These are phyloP conservation scores for Nectriaceae sp. DNA, from an alignment of 2,329 filamentous ascomycete genomes.

Conservation along the genomic window DNA sequence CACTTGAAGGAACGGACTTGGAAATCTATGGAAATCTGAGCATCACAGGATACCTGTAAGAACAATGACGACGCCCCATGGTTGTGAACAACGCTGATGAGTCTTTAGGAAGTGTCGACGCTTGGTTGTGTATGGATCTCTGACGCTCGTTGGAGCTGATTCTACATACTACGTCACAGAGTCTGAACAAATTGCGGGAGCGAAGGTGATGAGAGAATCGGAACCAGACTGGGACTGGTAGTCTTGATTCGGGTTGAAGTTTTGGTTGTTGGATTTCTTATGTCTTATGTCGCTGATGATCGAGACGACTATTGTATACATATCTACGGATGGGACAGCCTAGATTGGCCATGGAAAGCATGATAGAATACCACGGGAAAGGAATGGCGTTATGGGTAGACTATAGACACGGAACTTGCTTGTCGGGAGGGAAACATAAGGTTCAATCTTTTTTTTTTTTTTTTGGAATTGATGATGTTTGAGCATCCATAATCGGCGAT, in stretches of 20 bases:
- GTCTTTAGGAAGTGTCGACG: constrained; percentile 40
- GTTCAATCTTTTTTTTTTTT: too few relatives aligned
- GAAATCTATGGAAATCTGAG: constrained; percentile 50
- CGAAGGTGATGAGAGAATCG: constrained; percentile 43
- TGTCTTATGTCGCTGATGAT: background rate
- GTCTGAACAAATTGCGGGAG: constrained; percentile 44
- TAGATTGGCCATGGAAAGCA: too few relatives aligned
- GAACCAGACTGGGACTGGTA: constrained; percentile 44
- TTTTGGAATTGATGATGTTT: too few relatives aligned
- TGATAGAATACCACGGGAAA: too few relatives aligned
- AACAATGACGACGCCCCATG: background rate
- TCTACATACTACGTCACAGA: constrained; percentile 47
- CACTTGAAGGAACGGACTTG: constrained; percentile 43
- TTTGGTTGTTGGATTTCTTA: background rate
- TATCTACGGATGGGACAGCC: too few relatives aligned
- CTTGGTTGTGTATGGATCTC: constrained; percentile 46
- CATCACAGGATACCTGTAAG: constrained; percentile 47
- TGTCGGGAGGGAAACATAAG: too few relatives aligned
- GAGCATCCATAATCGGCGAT: too few relatives aligned
- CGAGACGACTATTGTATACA: too few relatives aligned
- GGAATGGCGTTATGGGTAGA: too few relatives aligned
- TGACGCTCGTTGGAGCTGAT: constrained; percentile 47
- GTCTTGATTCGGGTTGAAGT: background rate
- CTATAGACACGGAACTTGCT: too few relatives aligned
- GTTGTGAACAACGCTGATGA: constrained; percentile 8